Evolutionary conservation across 106 monocot species (phyloP), one percentile per base, ranked within the genome.

Genomic region (Chionographis japonica): DNA sequence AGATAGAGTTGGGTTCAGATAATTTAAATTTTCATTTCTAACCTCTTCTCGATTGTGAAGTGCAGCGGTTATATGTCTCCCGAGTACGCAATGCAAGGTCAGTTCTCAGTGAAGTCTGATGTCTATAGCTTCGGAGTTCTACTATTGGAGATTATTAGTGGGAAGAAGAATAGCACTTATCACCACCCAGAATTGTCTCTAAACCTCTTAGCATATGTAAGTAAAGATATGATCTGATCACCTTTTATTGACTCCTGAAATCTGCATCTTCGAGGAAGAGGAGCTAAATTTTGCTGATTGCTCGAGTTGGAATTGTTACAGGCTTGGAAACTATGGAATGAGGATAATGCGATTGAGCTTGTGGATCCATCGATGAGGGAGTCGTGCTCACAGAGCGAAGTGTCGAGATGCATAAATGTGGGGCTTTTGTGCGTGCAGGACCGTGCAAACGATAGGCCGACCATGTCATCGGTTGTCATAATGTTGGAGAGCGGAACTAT

Each of bases 21-120:
- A 5, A 46, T 0, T 46, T 46, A 6, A 10, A 46, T 10, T 10
- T 46, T 10, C 8, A 46, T 46, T 46, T 46, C 46, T 46, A 46
- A 46, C 5, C 5, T 46, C 2, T 46, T 5, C 4, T 52, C 7
- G 1, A 12, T 61, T 12, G 43, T 63, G 7, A n/a, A 73, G 3
- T 68, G 18, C 75, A 79, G 83, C 40, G 83, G 79, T 16, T 83
- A 83, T 51, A 83, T 83, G 74, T 61, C 83, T 10, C 79, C 83
- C 3, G 83, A 83, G 39, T 79, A 79, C 59, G 83, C 83, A 63
- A 78, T 83, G 78, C 74, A 79, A 43, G 83, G 83, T 3, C 35
- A 62, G 54, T 74, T 83, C 62, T 83, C 79, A 8, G 79, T 75
- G 16, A 83, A 83, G 50, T 83, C 79, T 0, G 83, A 83, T 39